Base-by-base conservation (phyloP, 2,329 filamentous ascomycete genomes). In the Pyricularia sp. region DNA sequence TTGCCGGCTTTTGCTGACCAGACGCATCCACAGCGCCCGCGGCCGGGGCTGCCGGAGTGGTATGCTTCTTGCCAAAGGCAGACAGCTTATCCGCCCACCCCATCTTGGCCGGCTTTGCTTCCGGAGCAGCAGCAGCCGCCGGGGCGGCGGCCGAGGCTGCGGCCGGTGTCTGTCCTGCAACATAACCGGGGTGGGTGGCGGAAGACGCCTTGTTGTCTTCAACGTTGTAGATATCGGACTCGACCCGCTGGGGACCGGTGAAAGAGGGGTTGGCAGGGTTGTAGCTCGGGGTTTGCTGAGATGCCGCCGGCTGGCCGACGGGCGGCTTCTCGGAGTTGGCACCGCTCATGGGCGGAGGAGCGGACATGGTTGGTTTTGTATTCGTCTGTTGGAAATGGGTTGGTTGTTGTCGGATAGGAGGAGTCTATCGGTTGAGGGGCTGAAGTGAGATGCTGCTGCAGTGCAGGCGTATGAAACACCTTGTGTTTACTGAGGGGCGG, bases 181-280 rank as follows among this genome's bases (percentile, higher is more conserved):
- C 33, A 28, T 30, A n/a, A 14, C 23, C 25, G 1, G 26, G 23
- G 1, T 50, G 50, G 28, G 36, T 30, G 14, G 66, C 20, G 10
- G 58, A 30, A 12, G 26, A 30, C 28, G 66, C 4, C 11, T 68
- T 31, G 17, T 25, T 31, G 55, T 64, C 58, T 20, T 61, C 58
- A n/a, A 23, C 58, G 10, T 68, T 36, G 66, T 68, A 68, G 55
- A 68, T 67, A 30, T 67, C 66, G 66, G 50, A 58, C 36, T 67
- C 66, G 11, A 30, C 55, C 50, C 66, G 31, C 23, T 30, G 59
- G 12, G 42, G 55, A n/a, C 26, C 42, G 55, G 66, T n/a, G 23
- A 31, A 67, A 12, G 50, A 12, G 31, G 30, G 66, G 66, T 61
- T 30, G 5, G 28, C 31, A n/a, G 66, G 66, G 66, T 68, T 59